phyloP scores from a whole-genome alignment of 2,329 filamentous ascomycete genomes.

The Ophiostoma sp. region DNA sequence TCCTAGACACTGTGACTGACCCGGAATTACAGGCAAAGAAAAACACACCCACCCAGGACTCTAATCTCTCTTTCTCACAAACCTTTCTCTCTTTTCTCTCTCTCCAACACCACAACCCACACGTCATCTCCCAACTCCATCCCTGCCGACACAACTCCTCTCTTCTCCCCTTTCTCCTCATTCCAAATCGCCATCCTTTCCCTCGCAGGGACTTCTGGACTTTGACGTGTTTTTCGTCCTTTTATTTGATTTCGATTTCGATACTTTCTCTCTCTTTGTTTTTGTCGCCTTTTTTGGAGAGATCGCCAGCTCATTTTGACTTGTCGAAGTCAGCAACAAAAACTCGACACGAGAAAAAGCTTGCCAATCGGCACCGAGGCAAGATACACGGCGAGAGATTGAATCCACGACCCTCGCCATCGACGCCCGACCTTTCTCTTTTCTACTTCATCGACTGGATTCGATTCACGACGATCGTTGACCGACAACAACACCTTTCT shows the following conservation, averaged over 20 bases:
- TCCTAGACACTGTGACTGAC: neutral
- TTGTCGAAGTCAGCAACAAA: neutral
- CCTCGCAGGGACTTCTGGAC: neutral
- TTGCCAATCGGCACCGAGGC: neutral
- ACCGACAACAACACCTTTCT: neutral
- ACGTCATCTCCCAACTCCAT: slow-evolving; percentile 20
- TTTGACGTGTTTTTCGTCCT: neutral
- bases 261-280: neutral
- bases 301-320: neutral
- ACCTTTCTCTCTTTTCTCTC: neutral
- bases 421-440: neutral
- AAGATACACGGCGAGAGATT: neutral
- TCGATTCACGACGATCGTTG: neutral
- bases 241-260: neutral
- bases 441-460: neutral
- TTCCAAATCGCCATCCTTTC: neutral
- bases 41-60: too few relatives aligned
- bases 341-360: neutral
- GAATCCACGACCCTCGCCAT: neutral
- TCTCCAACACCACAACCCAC: neutral
- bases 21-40: slow-evolving; percentile 15
- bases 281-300: neutral
- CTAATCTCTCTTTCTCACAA: too few relatives aligned
- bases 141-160: slow-evolving; percentile 1
- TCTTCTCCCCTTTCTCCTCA: neutral